A percentile compares a stretch with the other conserved stretches of the same genome.
Conservation (phyloP, 345 rosid genomes). For the Dipteronia sinensis region DNA sequence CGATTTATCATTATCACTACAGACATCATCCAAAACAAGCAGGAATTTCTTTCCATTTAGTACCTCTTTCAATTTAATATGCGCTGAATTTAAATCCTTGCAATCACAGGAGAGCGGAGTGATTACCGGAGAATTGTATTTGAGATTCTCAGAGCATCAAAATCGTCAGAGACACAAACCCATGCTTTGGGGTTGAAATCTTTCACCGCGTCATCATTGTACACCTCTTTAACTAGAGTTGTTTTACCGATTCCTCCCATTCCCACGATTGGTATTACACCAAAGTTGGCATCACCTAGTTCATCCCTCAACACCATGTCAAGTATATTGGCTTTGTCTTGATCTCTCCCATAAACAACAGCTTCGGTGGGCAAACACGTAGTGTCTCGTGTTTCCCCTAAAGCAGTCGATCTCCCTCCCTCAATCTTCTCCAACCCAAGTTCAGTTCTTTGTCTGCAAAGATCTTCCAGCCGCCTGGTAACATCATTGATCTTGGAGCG, state of each 20-base stretch:
- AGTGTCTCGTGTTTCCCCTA: neutral
- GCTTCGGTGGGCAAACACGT: neutral
- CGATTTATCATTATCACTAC: constrained; percentile 8
- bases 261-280: constrained; percentile 21
- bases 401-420: neutral
- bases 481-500: neutral
- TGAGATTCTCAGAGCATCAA: constrained; percentile 20
- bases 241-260: constrained; percentile 33
- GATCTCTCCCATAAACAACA: neutral
- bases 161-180: constrained; percentile 27
- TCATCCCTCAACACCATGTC: neutral
- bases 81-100: neutral
- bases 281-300: neutral
- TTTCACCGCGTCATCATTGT: neutral
- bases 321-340: neutral
- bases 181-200: constrained; percentile 20
- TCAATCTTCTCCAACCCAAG: neutral
- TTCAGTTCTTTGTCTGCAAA: neutral
- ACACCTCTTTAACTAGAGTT: constrained; percentile 17
- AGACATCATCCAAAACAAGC: constrained; percentile 30
- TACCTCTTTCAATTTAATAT: neutral
- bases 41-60: constrained; percentile 16
- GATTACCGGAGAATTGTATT: constrained; percentile 17
- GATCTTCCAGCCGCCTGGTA: neutral
- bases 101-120: neutral